A percentile compares a stretch with the other conserved stretches of the same genome.
Conservation (phyloP, 148 eudicot species). For the Nepenthes mirabilis region DNA sequence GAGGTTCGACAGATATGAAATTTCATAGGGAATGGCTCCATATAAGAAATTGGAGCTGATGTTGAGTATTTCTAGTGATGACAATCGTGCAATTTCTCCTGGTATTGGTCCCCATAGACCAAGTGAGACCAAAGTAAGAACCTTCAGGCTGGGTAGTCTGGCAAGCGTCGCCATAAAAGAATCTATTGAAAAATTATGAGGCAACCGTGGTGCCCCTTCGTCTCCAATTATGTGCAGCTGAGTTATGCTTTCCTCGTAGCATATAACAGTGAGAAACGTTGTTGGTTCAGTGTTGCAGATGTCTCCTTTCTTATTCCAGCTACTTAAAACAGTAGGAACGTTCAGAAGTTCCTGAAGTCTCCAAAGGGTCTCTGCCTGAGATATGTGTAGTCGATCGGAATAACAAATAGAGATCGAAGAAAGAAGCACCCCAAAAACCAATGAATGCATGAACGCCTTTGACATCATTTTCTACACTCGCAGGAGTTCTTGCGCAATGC, state of each 20-base stretch:
- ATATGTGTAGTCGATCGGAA: slow-evolving; percentile 35
- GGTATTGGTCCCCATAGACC: slow-evolving; percentile 79
- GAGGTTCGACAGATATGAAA: slow-evolving; percentile 43
- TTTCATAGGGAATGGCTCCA: slow-evolving; percentile 43
- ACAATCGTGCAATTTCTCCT: slow-evolving; percentile 22
- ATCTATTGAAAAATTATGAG: slow-evolving; percentile 50
- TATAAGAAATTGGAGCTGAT: slow-evolving; percentile 56
- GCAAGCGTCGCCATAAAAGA: slow-evolving; percentile 50
- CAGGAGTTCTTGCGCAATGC: too few species aligned
- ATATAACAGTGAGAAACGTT: slow-evolving; percentile 47
- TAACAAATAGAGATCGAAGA: too few species aligned
- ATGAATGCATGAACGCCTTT: too few species aligned
- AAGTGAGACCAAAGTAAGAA: slow-evolving; percentile 67
- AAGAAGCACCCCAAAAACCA: too few species aligned
- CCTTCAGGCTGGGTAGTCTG: slow-evolving; percentile 59
- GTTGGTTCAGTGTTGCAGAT: slow-evolving; percentile 60
- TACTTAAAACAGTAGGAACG: slow-evolving; percentile 34
- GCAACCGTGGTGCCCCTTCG: slow-evolving; percentile 26
- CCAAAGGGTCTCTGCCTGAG: slow-evolving; percentile 55
- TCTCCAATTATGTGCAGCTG: slow-evolving; percentile 62
- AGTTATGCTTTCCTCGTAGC: slow-evolving; percentile 62
- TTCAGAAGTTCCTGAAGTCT: slow-evolving; percentile 42
- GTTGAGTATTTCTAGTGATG: slow-evolving; percentile 76
- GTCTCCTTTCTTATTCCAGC: slow-evolving; percentile 48
- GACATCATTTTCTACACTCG: too few species aligned